phyloP scores from a whole-genome alignment of 441 rosid genomes.

The Euphorbia neoarborescens region DNA sequence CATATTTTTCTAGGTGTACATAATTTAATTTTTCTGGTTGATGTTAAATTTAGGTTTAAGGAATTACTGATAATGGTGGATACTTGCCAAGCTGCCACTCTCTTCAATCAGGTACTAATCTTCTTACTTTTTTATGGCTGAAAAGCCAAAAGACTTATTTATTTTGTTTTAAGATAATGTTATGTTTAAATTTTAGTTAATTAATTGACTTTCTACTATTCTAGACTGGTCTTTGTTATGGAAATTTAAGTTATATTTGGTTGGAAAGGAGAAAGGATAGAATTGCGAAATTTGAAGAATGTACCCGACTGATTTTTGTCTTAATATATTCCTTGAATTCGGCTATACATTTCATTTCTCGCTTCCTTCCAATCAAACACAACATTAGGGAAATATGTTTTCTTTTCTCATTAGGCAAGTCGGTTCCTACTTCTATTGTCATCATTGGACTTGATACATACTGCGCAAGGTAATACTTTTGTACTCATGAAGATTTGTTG shows the following conservation, averaged over 20 bases:
- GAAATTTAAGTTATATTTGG: not conserved
- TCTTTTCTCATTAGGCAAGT: not conserved
- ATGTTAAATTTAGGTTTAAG: conserved; percentile 58
- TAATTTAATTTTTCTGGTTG: conserved; percentile 19
- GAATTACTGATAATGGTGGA: conserved; percentile 95
- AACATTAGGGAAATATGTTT: not conserved
- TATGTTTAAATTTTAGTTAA: not conserved
- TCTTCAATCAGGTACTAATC: conserved; percentile 71
- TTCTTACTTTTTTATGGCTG: not conserved
- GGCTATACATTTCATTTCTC: too few relatives aligned
- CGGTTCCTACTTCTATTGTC: not conserved
- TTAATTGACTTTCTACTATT: not conserved
- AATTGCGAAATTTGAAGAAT: too few relatives aligned
- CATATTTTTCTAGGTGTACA: conserved; percentile 8
- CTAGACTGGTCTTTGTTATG: not conserved
- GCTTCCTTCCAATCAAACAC: too few relatives aligned
- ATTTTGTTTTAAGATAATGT: not conserved
- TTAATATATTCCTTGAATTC: too few relatives aligned
- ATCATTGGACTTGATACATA: conserved; percentile 8
- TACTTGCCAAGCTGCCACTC: conserved; percentile 97
- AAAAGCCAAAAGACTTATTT: not conserved
- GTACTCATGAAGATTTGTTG: conserved; percentile 13
- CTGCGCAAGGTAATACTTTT: conserved; percentile 4
- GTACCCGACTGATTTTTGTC: too few relatives aligned
- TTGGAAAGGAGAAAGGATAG: too few relatives aligned